Conservation (phyloP, 108 stramenopile genomes). For the Heterococcus sp. region DNA sequence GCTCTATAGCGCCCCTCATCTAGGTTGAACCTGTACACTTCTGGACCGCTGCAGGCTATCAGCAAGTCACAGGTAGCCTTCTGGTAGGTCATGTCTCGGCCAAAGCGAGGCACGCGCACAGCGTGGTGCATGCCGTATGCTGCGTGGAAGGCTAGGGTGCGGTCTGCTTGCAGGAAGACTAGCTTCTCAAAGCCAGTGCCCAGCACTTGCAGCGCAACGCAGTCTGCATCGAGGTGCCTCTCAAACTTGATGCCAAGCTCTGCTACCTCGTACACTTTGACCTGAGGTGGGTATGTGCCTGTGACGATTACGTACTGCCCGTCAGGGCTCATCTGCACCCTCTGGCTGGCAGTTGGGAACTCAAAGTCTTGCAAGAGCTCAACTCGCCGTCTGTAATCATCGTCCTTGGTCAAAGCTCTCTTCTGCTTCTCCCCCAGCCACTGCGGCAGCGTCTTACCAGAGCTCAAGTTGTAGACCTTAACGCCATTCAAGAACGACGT, state of each 20-base stretch:
- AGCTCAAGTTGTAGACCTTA: constrained; percentile 57
- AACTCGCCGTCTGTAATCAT: constrained; percentile 81
- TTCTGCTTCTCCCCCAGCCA: constrained; percentile 91
- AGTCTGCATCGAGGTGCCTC: constrained; percentile 84
- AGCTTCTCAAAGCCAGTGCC: constrained; percentile 91
- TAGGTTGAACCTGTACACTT: constrained; percentile 87
- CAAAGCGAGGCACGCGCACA: constrained; percentile 88
- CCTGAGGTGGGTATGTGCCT: constrained; percentile 89
- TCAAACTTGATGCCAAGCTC: constrained; percentile 98
- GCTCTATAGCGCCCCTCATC: constrained; percentile 90
- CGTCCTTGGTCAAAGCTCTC: constrained; percentile 83
- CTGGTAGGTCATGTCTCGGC: constrained; percentile 87
- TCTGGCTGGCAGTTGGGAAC: constrained; percentile 79
- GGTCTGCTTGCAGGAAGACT: constrained; percentile 81
- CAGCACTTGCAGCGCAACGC: constrained; percentile 78
- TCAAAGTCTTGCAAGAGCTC: constrained; percentile 97
- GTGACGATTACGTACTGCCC: constrained; percentile 82
- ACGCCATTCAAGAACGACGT: constrained; percentile 54
- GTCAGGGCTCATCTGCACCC: constrained; percentile 75
- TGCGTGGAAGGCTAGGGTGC: constrained; percentile 91
- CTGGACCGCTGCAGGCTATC: constrained; percentile 68
- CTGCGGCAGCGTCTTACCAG: constrained; percentile 80
- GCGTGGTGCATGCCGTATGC: constrained; percentile 88
- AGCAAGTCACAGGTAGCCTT: constrained; percentile 68
- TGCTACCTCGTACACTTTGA: constrained; percentile 86